Conservation (phyloP, 345 rosid species). For the Eucalyptus curtisii region DNA sequence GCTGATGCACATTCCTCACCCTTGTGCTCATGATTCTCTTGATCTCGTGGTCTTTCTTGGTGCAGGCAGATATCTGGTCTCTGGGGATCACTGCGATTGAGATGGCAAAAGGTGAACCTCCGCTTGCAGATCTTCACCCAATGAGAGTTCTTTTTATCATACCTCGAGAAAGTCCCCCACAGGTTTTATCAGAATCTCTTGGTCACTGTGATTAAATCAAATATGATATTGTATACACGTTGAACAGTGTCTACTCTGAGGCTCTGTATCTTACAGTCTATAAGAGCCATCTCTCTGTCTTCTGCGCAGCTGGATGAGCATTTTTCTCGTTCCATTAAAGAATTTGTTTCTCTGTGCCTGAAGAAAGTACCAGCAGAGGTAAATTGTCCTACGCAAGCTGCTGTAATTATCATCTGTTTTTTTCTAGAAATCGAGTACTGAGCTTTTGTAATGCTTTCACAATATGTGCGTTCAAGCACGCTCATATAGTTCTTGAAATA, state of each 20-base stretch:
- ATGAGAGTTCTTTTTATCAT: conserved; percentile 99
- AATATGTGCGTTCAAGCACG: not conserved
- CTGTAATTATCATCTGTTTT: not conserved
- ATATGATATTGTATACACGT: not conserved
- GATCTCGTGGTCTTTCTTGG: not conserved
- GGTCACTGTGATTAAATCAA: conserved; percentile 1
- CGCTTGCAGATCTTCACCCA: conserved; percentile 98
- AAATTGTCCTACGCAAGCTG: not conserved
- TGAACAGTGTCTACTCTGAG: not conserved
- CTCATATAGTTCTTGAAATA: not conserved
- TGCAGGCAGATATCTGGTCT: conserved; percentile 99
- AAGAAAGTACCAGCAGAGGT: conserved; percentile 94
- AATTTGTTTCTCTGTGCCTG: conserved; percentile 87
- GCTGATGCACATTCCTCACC: not conserved
- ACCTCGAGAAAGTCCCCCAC: conserved; percentile 99
- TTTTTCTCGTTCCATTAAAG: conserved; percentile 96
- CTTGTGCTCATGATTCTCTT: not conserved
- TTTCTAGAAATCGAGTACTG: not conserved
- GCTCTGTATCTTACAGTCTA: not conserved
- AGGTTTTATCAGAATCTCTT: conserved; percentile 45
- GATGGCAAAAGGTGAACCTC: conserved; percentile 99
- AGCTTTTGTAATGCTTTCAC: not conserved
- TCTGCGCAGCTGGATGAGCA: conserved; percentile 92
- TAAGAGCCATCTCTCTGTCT: conserved; percentile 1
- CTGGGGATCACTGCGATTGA: conserved; percentile 96